Evolutionary conservation across 73 alveolate species (phyloP).

Genomic region (Paramecium tetraurelia): DNA sequence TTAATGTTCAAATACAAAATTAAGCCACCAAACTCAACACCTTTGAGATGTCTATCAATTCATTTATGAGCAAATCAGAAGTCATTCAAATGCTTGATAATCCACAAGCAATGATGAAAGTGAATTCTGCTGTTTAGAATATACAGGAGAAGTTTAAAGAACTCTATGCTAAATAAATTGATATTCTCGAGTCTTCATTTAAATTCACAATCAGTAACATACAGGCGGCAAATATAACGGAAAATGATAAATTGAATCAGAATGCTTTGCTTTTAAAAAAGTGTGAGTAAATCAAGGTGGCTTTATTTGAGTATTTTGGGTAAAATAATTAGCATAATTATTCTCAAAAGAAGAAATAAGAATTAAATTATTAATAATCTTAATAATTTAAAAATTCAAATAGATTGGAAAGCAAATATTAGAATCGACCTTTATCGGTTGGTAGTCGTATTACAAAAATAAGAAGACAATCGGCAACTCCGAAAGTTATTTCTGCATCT

Average conservation of each 20-base stretch:
- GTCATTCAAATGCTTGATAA: background rate
- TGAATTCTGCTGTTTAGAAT: background rate
- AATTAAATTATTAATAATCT: background rate
- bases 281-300: background rate
- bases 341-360: background rate
- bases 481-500: background rate
- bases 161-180: background rate
- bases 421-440: background rate
- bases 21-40: background rate
- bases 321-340: background rate
- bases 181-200: background rate
- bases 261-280: background rate
- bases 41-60: background rate
- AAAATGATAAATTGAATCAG: constrained; percentile 8
- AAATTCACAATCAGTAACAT: background rate
- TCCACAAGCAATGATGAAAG: background rate
- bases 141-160: background rate
- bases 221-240: background rate
- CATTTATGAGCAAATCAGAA: constrained; percentile 1
- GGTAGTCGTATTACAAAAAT: background rate
- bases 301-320: background rate
- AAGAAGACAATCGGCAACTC: background rate
- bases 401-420: background rate
- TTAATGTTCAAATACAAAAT: background rate
- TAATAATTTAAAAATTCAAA: background rate